Conservation (phyloP, 768 basidiomycete genomes). For the Saitozyma podzolica region DNA sequence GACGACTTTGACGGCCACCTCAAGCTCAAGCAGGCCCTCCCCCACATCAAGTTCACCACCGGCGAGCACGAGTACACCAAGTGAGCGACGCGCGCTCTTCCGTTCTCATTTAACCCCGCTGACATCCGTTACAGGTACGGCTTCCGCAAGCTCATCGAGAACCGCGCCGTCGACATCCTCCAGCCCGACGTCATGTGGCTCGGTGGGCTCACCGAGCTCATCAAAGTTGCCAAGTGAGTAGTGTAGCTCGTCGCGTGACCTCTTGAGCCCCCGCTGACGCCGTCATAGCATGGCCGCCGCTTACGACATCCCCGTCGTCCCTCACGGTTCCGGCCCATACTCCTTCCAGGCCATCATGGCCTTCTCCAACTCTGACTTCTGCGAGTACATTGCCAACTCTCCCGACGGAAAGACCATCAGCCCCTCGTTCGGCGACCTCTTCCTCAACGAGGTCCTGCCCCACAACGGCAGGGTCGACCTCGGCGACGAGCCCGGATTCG, state of each 20-base stretch:
- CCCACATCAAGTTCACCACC: conserved; percentile 53
- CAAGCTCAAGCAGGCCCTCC: conserved; percentile 51
- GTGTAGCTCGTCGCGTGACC: not conserved
- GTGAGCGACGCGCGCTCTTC: conserved; percentile 6
- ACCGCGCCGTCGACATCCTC: conserved; percentile 53
- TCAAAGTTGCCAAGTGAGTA: conserved; percentile 49
- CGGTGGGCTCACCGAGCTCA: conserved; percentile 52
- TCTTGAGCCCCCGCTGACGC: not conserved
- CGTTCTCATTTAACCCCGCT: not conserved
- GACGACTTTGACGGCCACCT: conserved; percentile 54
- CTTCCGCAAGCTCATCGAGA: conserved; percentile 54
- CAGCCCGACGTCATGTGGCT: conserved; percentile 56
- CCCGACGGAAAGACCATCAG: conserved; percentile 55
- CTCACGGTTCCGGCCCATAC: conserved; percentile 59
- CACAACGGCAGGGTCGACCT: conserved; percentile 53
- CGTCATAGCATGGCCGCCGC: conserved; percentile 53
- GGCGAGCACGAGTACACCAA: conserved; percentile 56
- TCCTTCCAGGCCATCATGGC: conserved; percentile 58
- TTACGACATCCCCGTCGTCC: conserved; percentile 59
- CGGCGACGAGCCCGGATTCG: conserved; percentile 55
- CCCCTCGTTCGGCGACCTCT: conserved; percentile 57
- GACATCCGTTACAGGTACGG: conserved; percentile 31
- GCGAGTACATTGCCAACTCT: conserved; percentile 54
- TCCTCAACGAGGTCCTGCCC: conserved; percentile 56
- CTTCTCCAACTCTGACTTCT: conserved; percentile 54